Percentiles rank a stretch among this genome's conserved stretches.
These are phyloP conservation scores for Aeminium ludgeri DNA, from an alignment of 495 filamentous ascomycete genomes.

Conservation along the genomic window DNA sequence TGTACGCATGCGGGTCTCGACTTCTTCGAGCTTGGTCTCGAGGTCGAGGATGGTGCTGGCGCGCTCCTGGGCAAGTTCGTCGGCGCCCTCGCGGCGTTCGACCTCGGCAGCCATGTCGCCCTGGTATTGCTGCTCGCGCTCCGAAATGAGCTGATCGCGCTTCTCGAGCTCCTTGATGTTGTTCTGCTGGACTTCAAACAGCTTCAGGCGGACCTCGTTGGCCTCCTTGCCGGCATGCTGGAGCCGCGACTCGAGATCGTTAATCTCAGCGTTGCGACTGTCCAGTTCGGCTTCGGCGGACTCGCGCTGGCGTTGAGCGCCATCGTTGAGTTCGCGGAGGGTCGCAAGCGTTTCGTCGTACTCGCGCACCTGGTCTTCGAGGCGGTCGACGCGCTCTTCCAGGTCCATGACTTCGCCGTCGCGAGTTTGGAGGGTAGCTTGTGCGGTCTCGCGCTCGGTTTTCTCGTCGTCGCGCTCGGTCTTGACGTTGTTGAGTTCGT, in stretches of 20 bases:
- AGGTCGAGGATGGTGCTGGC: constrained; percentile 11
- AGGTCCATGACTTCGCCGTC: constrained; percentile 11
- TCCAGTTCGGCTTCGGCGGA: constrained; percentile 20
- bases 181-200: constrained; percentile 21
- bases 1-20: constrained; percentile 5
- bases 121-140: constrained; percentile 13
- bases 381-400: constrained; percentile 9
- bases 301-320: constrained; percentile 21
- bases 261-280: constrained; percentile 15
- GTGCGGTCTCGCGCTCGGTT: constrained; percentile 10
- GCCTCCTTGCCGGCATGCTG: constrained; percentile 20
- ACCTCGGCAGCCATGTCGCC: constrained; percentile 14
- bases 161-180: constrained; percentile 16
- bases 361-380: constrained; percentile 12
- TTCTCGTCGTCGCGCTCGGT: constrained; percentile 5
- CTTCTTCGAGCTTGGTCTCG: constrained; percentile 7
- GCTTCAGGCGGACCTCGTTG: constrained; percentile 25
- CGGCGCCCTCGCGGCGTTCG: constrained; percentile 12
- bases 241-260: constrained; percentile 15
- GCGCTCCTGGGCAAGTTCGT: constrained; percentile 10
- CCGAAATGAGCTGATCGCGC: constrained; percentile 12
- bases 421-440: constrained; percentile 12
- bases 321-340: constrained; percentile 13
- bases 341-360: constrained; percentile 12
- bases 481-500: constrained; percentile 2